These are phyloP conservation scores for Fomitopsis palustris DNA, from an alignment of 1,284 basidiomycete genomes.

Conservation along the genomic window DNA sequence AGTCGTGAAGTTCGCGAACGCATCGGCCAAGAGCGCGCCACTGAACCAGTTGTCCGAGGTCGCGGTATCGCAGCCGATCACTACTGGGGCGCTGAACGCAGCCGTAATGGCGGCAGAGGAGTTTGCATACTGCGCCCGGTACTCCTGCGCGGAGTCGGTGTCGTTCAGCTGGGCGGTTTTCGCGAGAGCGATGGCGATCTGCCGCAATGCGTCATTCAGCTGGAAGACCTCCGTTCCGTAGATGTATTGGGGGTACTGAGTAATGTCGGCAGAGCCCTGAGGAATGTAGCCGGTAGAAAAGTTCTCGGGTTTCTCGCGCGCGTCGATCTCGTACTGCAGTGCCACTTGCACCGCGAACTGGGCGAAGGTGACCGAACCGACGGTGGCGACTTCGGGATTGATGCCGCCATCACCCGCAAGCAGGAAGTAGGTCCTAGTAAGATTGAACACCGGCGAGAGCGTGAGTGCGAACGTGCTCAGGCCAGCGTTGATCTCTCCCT, in stretches of 20 bases:
- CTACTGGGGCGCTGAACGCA: conserved; percentile 32
- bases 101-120: too few species aligned
- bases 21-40: conserved; percentile 35
- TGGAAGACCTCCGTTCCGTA: conserved; percentile 52
- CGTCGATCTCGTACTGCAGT: conserved; percentile 44
- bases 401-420: conserved; percentile 45
- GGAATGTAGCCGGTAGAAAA: conserved; percentile 42
- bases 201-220: conserved; percentile 43
- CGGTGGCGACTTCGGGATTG: conserved; percentile 38
- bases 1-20: conserved; percentile 39
- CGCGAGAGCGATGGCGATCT: conserved; percentile 8
- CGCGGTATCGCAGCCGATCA: conserved; percentile 34
- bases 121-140: too few species aligned
- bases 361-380: conserved; percentile 41
- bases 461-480: conserved; percentile 35
- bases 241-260: conserved; percentile 27
- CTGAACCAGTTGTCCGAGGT: conserved; percentile 44
- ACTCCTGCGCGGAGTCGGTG: too few species aligned
- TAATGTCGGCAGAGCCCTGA: conserved; percentile 32
- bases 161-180: too few species aligned
- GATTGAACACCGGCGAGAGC: conserved; percentile 35
- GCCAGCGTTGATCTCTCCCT: conserved; percentile 48
- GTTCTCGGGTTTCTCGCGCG: conserved; percentile 40
- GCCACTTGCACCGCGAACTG: conserved; percentile 42
- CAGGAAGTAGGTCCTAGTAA: conserved; percentile 43